Evolutionary conservation across 2,329 filamentous ascomycete species (phyloP), one percentile per base, ranked within the genome.

Genomic region (Xylaria polymorpha): DNA sequence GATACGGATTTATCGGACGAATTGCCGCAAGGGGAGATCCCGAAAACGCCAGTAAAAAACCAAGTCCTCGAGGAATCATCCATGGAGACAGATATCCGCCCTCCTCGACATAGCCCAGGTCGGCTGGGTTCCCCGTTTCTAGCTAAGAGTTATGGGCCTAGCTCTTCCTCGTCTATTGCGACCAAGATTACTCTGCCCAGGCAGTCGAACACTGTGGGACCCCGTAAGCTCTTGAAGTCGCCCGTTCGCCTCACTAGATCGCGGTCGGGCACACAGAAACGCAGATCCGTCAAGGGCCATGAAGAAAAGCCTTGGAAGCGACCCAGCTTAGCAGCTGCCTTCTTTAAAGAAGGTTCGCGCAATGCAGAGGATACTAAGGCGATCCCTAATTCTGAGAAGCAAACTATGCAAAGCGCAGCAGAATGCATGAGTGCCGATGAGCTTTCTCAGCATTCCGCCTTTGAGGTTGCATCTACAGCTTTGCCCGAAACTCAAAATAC

Each of bases 91-190:
- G 41, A 57, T 25, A 50, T 9, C 18, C 14, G 51, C 12, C 32
- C 50, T 37, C 14, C 50, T 53, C 64, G 32, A 12, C 32, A 29
- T 6, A 22, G 37, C n/a, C 15, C 57, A 55, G 76, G 77, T 12
- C 82, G 83, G 3, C 81, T 88, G 3, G 86, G 83, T 1, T 88
- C 87, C 3, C 87, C 87, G 0, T 89, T 90, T 68, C 79, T 82
- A 22, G 83, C 87, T 39, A 85, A 82, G 69, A 90, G 87, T 72
- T 90, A 90, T 72, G 88, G 88, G 0, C 88, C 88, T 1, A 90
- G 86, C 77, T 88, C 87, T 14, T 88, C 88, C 4, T 81, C 79
- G 20, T 82, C 83, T 0, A 77, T 88, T 7, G 80, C 80, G 3
- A 82, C 81, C 8, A 80, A 79, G 50, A 77, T 83, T 15, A 79